Evolutionary conservation across 495 filamentous ascomycete genomes (phyloP).

Genomic region (Xanthoparmelia taractica): DNA sequence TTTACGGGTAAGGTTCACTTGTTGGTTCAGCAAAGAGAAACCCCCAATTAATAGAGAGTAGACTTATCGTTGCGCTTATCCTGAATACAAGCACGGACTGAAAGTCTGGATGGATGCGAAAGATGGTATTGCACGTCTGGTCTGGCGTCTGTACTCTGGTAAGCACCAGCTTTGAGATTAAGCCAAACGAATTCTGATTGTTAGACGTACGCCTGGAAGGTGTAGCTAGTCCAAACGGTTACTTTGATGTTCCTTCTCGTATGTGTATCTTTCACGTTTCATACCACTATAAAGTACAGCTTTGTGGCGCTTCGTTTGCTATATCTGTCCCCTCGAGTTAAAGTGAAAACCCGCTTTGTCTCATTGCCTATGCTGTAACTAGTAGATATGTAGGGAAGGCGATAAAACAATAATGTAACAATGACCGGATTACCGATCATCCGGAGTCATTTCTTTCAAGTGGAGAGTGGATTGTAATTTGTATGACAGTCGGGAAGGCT

Average conservation of each 20-base stretch:
- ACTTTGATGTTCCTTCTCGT: not conserved
- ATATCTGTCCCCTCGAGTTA: not conserved
- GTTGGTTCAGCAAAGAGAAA: not conserved
- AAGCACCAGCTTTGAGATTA: not conserved
- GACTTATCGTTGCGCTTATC: slow-evolving; percentile 29
- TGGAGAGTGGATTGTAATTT: not conserved
- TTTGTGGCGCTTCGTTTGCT: not conserved
- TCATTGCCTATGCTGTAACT: too few species aligned
- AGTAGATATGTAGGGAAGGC: too few species aligned
- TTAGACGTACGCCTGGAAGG: not conserved
- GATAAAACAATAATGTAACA: too few species aligned
- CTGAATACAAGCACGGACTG: slow-evolving; percentile 25
- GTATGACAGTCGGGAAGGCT: slow-evolving; percentile 7
- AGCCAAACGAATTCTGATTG: not conserved
- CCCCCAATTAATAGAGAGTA: slow-evolving; percentile 14
- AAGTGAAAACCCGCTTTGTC: not conserved
- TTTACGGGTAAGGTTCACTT: slow-evolving; percentile 69
- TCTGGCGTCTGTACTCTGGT: not conserved
- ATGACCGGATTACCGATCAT: too few species aligned
- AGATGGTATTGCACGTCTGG: not conserved
- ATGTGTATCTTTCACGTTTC: not conserved
- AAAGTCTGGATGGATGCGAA: not conserved
- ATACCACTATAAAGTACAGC: not conserved
- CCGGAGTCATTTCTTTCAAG: not conserved
- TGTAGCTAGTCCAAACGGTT: not conserved